Base-by-base conservation (phyloP, 2,329 filamentous ascomycete species). In the Penicillium sp. region DNA sequence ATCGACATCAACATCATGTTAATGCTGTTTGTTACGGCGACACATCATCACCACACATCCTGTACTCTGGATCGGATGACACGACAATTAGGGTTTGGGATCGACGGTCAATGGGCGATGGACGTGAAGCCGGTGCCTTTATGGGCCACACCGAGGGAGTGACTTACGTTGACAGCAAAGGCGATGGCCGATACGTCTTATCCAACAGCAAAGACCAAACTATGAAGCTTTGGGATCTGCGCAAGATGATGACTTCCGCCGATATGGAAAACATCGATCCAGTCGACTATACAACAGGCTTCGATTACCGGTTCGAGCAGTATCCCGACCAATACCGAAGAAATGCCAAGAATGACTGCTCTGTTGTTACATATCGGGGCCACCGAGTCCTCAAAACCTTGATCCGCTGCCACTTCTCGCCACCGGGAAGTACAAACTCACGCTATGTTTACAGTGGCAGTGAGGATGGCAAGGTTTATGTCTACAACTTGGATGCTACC, bases 1-100 rank as follows among this genome's bases (percentile, higher is more conserved):
- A 91, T 0, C 59, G 63, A n/a, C 94, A 99, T 68, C 78, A 84
- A 5, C 85, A 95, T 64, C 91, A 99, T 70, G 93, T 97, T 52
- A 99, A 97, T 66, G 94, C 94, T 5, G 94, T 99, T 0, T 97
- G 92, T 73, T 97, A 96, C 67, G 94, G 91, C 1, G 92, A 97
- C 73, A 87, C 86, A 58, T 83, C 84, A 30, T 95, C 90, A 0
- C 93, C 94, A 1, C 92, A 99, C 70, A 93, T 97, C 58, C 80
- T 99, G 3, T 97, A 97, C 75, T 97, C 92, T 0, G 94, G 94
- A 19, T 96, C 91, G 0, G 94, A 99, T 69, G 94, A 99, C 69
- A 88, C 89, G 2, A 95, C 91, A 0, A 84, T 97, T 66, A 96
- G 96, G 69, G 91, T 99, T 2, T 99, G 94, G 94, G 94, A 99